Conservation (phyloP, 1,139 yeast genomes). For the Scheffersomyces segobiensis region DNA sequence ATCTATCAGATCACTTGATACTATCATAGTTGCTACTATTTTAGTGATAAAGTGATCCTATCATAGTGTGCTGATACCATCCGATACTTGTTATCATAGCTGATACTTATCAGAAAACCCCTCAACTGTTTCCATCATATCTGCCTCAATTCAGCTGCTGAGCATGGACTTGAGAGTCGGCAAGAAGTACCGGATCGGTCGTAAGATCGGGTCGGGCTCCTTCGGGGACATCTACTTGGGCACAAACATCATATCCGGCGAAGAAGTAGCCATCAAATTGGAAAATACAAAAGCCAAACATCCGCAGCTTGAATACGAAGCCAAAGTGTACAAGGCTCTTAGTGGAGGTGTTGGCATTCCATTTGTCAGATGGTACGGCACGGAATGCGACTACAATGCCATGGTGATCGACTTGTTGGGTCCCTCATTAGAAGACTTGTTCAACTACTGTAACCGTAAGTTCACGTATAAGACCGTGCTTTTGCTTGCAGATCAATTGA, state of each 20-base stretch:
- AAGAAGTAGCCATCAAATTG: slow-evolving; percentile 94
- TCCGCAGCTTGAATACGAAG: slow-evolving; percentile 96
- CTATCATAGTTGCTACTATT: background rate
- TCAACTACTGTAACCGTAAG: slow-evolving; percentile 92
- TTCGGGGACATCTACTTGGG: slow-evolving; percentile 96
- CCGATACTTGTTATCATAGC: background rate
- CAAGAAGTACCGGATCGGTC: slow-evolving; percentile 90
- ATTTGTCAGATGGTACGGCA: slow-evolving; percentile 95
- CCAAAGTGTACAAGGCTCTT: slow-evolving; percentile 88
- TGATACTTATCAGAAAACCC: background rate
- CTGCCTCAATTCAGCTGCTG: background rate
- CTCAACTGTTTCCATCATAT: background rate
- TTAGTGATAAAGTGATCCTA: background rate
- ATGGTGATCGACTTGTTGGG: slow-evolving; percentile 96
- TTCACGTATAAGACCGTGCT: slow-evolving; percentile 92
- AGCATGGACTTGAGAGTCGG: slow-evolving; percentile 84
- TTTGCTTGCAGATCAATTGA: slow-evolving; percentile 88
- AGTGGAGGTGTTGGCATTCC: slow-evolving; percentile 99
- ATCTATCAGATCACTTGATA: background rate
- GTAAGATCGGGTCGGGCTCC: slow-evolving; percentile 96
- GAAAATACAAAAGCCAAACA: slow-evolving; percentile 91
- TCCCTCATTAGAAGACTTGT: slow-evolving; percentile 91
- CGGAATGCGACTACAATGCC: slow-evolving; percentile 95
- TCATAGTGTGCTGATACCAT: background rate
- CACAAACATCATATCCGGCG: slow-evolving; percentile 92